Conservation (phyloP, 345 rosid species). For the Citrus trifoliata region DNA sequence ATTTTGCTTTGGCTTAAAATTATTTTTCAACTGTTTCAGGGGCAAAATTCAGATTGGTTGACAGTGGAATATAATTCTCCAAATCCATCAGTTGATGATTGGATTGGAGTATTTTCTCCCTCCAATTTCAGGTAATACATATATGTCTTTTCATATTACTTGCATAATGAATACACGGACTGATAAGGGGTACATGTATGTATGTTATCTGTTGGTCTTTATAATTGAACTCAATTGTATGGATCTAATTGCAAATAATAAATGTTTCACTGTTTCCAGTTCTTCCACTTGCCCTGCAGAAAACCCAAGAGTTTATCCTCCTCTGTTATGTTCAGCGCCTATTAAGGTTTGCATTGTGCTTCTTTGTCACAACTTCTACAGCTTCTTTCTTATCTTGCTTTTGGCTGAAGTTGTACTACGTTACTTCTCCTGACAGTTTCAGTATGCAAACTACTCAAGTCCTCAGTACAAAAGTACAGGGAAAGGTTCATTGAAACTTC, state of each 20-base stretch:
- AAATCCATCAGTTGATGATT: conserved; percentile 58
- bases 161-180: not conserved
- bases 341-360: conserved; percentile 44
- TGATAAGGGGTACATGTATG: not conserved
- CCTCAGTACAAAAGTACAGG: conserved; percentile 46
- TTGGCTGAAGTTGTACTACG: not conserved
- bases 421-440: conserved; percentile 37
- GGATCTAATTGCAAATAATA: not conserved
- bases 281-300: conserved; percentile 49
- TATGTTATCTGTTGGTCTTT: not conserved
- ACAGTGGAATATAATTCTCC: conserved; percentile 43
- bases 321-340: conserved; percentile 63
- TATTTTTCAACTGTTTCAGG: conserved; percentile 28
- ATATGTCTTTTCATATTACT: too few relatives aligned
- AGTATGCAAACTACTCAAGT: conserved; percentile 60
- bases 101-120: conserved; percentile 85
- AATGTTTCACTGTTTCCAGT: conserved; percentile 33
- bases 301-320: conserved; percentile 37
- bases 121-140: conserved; percentile 55
- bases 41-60: conserved; percentile 54
- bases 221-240: not conserved
- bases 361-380: not conserved
- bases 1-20: not conserved
- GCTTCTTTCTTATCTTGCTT: not conserved
- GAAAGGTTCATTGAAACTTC: conserved; percentile 61